Conservation (phyloP, 495 filamentous ascomycete genomes). For the Hyphodiscus hymeniophilus region DNA sequence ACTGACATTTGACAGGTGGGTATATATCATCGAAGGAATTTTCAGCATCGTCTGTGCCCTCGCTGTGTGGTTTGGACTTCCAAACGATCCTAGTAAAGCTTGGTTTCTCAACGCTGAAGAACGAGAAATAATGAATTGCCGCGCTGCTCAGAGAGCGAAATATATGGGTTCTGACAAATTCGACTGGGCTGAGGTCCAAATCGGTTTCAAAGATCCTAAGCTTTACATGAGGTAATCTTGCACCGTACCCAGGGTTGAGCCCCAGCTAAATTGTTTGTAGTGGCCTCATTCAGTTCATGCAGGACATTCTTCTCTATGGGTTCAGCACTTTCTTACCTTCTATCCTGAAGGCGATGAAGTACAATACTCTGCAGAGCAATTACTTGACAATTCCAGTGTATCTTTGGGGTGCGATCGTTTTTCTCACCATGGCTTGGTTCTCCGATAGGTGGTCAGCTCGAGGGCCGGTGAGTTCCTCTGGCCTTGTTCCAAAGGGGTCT, state of each 20-base stretch:
- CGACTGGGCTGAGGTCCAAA: slow-evolving; percentile 41
- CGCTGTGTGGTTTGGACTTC: slow-evolving; percentile 37
- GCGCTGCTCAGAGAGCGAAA: slow-evolving; percentile 6
- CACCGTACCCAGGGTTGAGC: neutral
- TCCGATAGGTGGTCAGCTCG: slow-evolving; percentile 19
- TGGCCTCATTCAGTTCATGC: slow-evolving; percentile 41
- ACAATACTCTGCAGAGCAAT: slow-evolving; percentile 36
- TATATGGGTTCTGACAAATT: slow-evolving; percentile 34
- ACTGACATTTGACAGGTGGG: slow-evolving; percentile 30
- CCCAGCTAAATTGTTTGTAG: slow-evolving; percentile 16
- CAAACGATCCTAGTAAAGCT: slow-evolving; percentile 39
- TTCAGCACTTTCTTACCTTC: slow-evolving; percentile 53
- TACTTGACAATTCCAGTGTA: slow-evolving; percentile 35
- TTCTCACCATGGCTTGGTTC: slow-evolving; percentile 36
- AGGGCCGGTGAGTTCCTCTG: too few relatives aligned
- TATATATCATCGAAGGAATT: slow-evolving; percentile 48
- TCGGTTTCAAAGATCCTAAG: slow-evolving; percentile 30
- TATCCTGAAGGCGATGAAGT: slow-evolving; percentile 45
- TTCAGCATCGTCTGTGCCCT: slow-evolving; percentile 40
- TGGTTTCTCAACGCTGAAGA: slow-evolving; percentile 44
- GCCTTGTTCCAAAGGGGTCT: neutral
- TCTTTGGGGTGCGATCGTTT: slow-evolving; percentile 29
- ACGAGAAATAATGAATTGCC: slow-evolving; percentile 36
- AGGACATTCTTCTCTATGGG: slow-evolving; percentile 49
- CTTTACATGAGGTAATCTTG: slow-evolving; percentile 18